Percentiles rank a stretch among this genome's conserved stretches.
These are phyloP conservation scores for Setomelanomma holmii DNA, from an alignment of 2,329 filamentous ascomycete species.

Conservation along the genomic window DNA sequence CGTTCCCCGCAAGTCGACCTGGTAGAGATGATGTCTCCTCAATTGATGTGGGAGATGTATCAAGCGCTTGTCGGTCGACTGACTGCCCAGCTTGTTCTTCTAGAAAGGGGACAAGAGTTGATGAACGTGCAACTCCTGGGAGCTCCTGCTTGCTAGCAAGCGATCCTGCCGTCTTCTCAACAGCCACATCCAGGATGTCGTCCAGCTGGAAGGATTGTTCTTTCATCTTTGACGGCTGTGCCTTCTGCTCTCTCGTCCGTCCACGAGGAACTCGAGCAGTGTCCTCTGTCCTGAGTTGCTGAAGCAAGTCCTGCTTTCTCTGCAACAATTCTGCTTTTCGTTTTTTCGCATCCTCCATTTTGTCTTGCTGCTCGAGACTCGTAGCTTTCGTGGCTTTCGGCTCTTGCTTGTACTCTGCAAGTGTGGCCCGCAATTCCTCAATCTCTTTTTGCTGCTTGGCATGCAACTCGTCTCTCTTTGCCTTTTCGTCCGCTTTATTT, in stretches of 20 bases:
- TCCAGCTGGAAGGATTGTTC: not conserved
- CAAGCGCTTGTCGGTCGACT: too few species aligned
- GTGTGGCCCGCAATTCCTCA: not conserved
- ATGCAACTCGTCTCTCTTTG: not conserved
- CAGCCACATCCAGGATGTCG: slow-evolving; percentile 1
- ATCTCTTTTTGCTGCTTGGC: not conserved
- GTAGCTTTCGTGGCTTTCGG: not conserved
- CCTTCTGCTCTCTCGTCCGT: not conserved
- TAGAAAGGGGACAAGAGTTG: too few species aligned
- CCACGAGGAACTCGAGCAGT: too few species aligned
- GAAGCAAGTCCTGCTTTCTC: not conserved
- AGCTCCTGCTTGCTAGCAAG: too few species aligned
- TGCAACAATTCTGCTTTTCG: not conserved
- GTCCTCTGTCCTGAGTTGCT: too few species aligned
- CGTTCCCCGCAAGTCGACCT: too few species aligned
- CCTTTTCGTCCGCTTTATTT: not conserved
- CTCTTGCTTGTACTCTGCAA: not conserved
- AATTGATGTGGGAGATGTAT: too few species aligned
- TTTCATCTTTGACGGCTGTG: not conserved
- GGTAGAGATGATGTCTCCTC: too few species aligned
- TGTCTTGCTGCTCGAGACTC: not conserved
- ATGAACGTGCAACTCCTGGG: too few species aligned
- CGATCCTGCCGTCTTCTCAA: not conserved
- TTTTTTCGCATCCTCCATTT: not conserved
- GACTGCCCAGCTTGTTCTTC: too few species aligned